These are phyloP conservation scores for Tricharina praecox DNA, from an alignment of 495 filamentous ascomycete species.

Conservation along the genomic window DNA sequence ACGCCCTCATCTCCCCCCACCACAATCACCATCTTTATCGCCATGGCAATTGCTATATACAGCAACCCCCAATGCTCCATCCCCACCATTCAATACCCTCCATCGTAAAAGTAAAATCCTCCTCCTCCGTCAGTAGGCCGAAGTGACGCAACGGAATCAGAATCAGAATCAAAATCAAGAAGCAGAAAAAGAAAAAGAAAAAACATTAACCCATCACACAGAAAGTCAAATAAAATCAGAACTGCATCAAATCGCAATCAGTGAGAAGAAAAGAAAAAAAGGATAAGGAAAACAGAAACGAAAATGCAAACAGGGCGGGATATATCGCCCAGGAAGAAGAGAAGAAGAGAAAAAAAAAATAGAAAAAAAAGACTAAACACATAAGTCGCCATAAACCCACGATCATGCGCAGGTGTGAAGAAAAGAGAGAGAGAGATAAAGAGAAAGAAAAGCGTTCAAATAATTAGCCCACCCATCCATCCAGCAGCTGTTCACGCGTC, in stretches of 20 bases:
- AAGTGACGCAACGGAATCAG: neutral
- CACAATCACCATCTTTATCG: too few relatives aligned
- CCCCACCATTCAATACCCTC: too few relatives aligned
- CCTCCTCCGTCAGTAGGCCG: too few relatives aligned
- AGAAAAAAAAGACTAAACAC: neutral
- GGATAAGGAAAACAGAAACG: neutral
- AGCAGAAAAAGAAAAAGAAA: neutral
- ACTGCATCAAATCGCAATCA: neutral
- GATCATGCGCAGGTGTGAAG: neutral
- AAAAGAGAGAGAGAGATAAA: neutral
- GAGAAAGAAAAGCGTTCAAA: neutral
- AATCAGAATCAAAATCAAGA: neutral
- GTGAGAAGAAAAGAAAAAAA: neutral
- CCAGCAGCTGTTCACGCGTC: neutral
- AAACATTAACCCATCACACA: neutral
- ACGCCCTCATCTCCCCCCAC: too few relatives aligned
- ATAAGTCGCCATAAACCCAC: neutral
- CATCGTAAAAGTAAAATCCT: too few relatives aligned
- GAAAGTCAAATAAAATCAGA: neutral
- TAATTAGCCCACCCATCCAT: neutral
- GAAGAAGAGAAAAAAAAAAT: neutral
- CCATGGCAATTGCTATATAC: too few relatives aligned
- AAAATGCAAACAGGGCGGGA: too few relatives aligned
- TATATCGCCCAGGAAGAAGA: neutral
- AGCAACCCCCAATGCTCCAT: too few relatives aligned